Base-by-base conservation (phyloP, 2,329 filamentous ascomycete species). In the Penicillium sp. region DNA sequence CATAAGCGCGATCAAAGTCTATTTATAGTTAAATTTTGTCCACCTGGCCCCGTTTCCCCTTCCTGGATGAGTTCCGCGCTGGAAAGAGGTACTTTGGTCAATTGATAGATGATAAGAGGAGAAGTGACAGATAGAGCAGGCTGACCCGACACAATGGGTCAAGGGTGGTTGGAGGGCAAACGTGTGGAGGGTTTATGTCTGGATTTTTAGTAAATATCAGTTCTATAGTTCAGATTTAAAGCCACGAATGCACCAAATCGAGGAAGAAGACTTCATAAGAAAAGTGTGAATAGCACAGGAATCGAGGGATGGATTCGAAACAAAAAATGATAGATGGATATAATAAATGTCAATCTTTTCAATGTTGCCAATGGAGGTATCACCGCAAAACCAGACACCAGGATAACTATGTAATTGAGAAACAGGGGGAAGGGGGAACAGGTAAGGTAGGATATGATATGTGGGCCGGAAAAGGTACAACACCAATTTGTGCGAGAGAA, bases 281-380 rank as follows among this genome's bases (percentile, higher is more conserved):
- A 43, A n/a, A 24, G 14, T 28, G 24, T 28, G 2, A 37, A n/a
- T 13, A 19, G 5, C 18, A n/a, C 6, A 28, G 24, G 29, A 2
- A 9, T 11, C 23, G 33, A 5, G 16, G n/a, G n/a, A 34, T 14
- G 33, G 8, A 45, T 21, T 9, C 18, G 31, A 43, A 31, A 37
- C 29, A 40, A 28, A 28, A 28, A 28, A 28, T 5, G 13, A 23
- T 26, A 29, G 23, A 40, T 5, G 21, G 14, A 6, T 3, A 46
- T 26, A 37, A 45, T 5, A 29, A 29, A 46, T 45, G 21, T 29
- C 24, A 43, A 49, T 36, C 29, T 33, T 36, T 43, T 58, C 33
- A 49, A 50, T 31, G 51, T 62, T 42, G 53, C 51, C 59, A 55
- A 55, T 57, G 24, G 51, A 60, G 55, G 59, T 57, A 63, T 60